Percentiles rank a stretch among this genome's conserved stretches.
Evolutionary conservation across 2,329 filamentous ascomycete genomes (phyloP).

Genomic region (Geosmithia morbida): DNA sequence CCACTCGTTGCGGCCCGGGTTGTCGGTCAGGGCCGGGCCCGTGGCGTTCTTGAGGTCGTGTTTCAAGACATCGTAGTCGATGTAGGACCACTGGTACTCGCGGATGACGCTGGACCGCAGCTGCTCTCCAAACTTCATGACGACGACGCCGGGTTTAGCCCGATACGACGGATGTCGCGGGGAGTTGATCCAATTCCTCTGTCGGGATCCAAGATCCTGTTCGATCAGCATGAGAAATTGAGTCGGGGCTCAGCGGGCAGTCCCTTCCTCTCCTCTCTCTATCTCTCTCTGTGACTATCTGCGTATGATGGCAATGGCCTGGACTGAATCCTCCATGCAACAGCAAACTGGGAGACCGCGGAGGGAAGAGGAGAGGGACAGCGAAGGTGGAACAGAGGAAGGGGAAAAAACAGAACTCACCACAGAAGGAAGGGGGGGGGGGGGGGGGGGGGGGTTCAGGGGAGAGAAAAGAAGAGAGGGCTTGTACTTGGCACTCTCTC

Average conservation of each 20-base stretch:
- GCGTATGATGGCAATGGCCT: neutral
- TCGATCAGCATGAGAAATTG: conserved; percentile 33
- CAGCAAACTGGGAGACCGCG: neutral
- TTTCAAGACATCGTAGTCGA: conserved; percentile 93
- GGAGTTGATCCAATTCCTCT: conserved; percentile 24
- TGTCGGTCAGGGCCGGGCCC: conserved; percentile 27
- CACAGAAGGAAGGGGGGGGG: neutral
- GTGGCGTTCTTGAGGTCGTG: conserved; percentile 64
- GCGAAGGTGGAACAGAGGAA: neutral
- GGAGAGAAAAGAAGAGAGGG: neutral
- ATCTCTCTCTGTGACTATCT: too few species aligned
- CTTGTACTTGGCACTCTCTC: neutral
- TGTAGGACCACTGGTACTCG: conserved; percentile 97
- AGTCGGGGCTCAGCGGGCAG: neutral
- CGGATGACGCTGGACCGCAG: conserved; percentile 89
- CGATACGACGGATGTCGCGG: conserved; percentile 14
- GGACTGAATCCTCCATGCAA: neutral
- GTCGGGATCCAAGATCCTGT: conserved; percentile 30
- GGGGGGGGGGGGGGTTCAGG: too few species aligned
- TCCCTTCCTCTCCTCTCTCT: neutral
- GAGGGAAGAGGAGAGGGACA: neutral
- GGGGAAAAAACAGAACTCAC: neutral
- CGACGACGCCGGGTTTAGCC: conserved; percentile 35
- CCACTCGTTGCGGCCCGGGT: conserved; percentile 50
- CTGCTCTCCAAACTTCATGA: conserved; percentile 90